Evolutionary conservation across 129 eudicot genomes (phyloP).

Genomic region (Lactuca sativa): DNA sequence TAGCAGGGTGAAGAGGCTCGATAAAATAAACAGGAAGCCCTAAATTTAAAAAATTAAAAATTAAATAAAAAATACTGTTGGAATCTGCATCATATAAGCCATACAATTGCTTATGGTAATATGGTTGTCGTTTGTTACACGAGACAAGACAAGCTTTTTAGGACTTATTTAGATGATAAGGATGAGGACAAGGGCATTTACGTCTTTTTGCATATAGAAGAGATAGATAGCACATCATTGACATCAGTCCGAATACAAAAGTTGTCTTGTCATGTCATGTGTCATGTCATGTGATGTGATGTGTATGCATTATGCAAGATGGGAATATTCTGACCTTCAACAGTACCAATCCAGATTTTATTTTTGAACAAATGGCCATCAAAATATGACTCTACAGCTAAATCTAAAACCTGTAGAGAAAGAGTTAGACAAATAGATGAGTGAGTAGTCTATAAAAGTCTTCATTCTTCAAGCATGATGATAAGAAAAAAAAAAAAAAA

Average conservation of each 20-base stretch:
- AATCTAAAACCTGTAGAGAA: constrained; percentile 65
- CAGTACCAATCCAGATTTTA: constrained; percentile 94
- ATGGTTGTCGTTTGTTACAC: too few species aligned
- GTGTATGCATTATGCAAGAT: constrained; percentile 16
- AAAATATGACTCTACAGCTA: constrained; percentile 80
- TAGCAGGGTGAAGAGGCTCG: constrained; percentile 92
- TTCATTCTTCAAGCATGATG: constrained; percentile 8
- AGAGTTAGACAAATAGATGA: constrained; percentile 9
- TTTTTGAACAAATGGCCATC: constrained; percentile 78
- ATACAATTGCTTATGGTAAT: too few species aligned
- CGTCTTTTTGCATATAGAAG: too few species aligned
- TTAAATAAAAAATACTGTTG: not conserved
- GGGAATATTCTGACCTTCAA: constrained; percentile 61
- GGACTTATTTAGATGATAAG: not conserved
- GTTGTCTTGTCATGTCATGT: too few species aligned
- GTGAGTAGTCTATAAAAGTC: constrained; percentile 1
- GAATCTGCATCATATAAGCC: too few species aligned
- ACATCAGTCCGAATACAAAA: not conserved
- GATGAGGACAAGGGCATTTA: not conserved
- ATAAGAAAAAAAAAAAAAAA: not conserved
- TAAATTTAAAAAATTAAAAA: constrained; percentile 12
- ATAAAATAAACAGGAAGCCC: constrained; percentile 98
- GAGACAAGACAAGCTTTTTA: too few species aligned
- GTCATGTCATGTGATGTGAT: not conserved
- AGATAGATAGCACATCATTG: too few species aligned